A percentile compares a stretch with the other conserved stretches of the same genome.
These are phyloP conservation scores for Bothia castanella DNA, from an alignment of 1,284 basidiomycete species.

Conservation along the genomic window DNA sequence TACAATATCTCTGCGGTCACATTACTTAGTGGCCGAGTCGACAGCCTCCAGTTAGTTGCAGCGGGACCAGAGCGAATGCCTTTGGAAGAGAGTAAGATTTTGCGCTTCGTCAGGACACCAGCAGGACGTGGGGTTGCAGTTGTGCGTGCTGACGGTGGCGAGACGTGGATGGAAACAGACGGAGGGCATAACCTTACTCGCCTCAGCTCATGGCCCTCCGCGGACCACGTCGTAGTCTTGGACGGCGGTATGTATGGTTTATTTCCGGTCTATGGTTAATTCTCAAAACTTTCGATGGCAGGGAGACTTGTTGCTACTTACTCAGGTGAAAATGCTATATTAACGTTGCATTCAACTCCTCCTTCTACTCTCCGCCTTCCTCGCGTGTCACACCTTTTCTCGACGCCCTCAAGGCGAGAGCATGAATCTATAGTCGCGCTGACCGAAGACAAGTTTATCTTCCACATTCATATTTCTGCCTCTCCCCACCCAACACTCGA, in stretches of 20 bases:
- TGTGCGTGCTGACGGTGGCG: slow-evolving; percentile 54
- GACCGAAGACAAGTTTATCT: slow-evolving; percentile 50
- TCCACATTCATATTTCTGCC: slow-evolving; percentile 45
- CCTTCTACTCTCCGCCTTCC: slow-evolving; percentile 48
- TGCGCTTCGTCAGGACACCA: slow-evolving; percentile 67
- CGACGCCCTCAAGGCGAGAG: slow-evolving; percentile 49
- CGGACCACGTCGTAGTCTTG: slow-evolving; percentile 64
- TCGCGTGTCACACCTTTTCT: slow-evolving; percentile 55
- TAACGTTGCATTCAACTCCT: slow-evolving; percentile 50
- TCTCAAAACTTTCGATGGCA: slow-evolving; percentile 14
- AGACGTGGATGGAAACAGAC: slow-evolving; percentile 56
- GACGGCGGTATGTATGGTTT: slow-evolving; percentile 46
- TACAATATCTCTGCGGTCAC: slow-evolving; percentile 51
- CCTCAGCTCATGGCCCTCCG: slow-evolving; percentile 46
- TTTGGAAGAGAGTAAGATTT: slow-evolving; percentile 50
- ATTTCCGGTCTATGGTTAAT: slow-evolving; percentile 9
- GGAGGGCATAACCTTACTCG: slow-evolving; percentile 44
- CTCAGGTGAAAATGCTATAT: slow-evolving; percentile 37
- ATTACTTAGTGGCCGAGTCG: slow-evolving; percentile 57
- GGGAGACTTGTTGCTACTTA: slow-evolving; percentile 36
- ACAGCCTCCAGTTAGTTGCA: slow-evolving; percentile 46
- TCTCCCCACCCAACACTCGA: slow-evolving; percentile 35
- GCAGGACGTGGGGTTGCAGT: slow-evolving; percentile 71
- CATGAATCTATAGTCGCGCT: slow-evolving; percentile 61
- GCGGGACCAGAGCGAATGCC: slow-evolving; percentile 38